Base-by-base conservation (phyloP, 2,329 filamentous ascomycete species). In the Ambrosiella beaveri region DNA sequence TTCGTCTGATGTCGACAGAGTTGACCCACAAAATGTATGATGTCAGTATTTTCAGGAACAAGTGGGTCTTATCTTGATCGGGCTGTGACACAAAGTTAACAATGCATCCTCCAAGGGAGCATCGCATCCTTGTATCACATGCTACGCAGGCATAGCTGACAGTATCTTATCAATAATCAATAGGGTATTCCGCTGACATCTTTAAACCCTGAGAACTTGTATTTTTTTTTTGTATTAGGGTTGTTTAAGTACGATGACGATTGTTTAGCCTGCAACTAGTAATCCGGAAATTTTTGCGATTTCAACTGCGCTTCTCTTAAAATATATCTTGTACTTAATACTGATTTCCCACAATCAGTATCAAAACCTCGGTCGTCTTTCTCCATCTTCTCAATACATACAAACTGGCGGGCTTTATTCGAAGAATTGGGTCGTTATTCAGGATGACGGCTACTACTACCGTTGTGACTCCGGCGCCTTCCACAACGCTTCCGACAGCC, bases 331-430 rank as follows among this genome's bases (percentile, higher is more conserved):
- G 41, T 45, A 40, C 44, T n/a, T 13, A 47, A 47, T 35, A 51
- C 19, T 36, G 1, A 35, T 9, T n/a, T 13, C 19, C 8, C 12
- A 15, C 27, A 35, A 51, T 35, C 36, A n/a, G 36, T 35, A 35
- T 12, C 19, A 13, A 51, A 11, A 51, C 7, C 12, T 8, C 27
- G 9, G 3, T 12, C 9, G 7, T n/a, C 27, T 45, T 41, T 17
- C 8, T n/a, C 3, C 17, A 19, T 36, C 35, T 12, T 36, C 3
- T 39, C 3, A 15, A 19, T 12, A 39, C 40, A 27, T 41, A 45
- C 58, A 60, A 55, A 17, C 59, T 60, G 59, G 59, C 59, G 38
- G 41, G 52, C 12, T 55, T 57, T 36, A 27, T 52, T 13, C 36
- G 38, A 45, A 19, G 17, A 51, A 17, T 58, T 27, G 45, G 41